Percentiles rank a stretch among this genome's conserved stretches.
These are phyloP conservation scores for Phytopythium cucurbitacearum DNA, from an alignment of 352 stramenopile species.

Conservation along the genomic window DNA sequence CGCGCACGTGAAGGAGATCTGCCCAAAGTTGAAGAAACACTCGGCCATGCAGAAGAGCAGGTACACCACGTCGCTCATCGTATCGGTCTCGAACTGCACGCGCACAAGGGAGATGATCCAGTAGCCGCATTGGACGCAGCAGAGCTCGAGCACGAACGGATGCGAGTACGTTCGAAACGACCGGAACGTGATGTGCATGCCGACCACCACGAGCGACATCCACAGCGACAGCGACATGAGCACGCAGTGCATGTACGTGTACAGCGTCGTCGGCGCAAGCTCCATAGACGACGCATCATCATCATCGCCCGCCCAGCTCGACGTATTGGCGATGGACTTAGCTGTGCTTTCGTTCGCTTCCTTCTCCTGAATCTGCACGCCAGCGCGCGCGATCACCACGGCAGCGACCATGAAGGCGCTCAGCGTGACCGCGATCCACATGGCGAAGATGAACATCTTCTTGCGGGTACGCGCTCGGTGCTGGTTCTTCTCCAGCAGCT, in stretches of 20 bases:
- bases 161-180: conserved; percentile 75
- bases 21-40: conserved; percentile 75
- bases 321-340: conserved; percentile 4
- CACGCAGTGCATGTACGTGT: conserved; percentile 69
- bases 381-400: conserved; percentile 50
- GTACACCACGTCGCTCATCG: conserved; percentile 42
- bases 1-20: conserved; percentile 76
- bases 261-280: conserved; percentile 10
- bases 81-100: conserved; percentile 43
- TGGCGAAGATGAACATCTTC: conserved; percentile 55
- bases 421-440: conserved; percentile 54
- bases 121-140: conserved; percentile 63
- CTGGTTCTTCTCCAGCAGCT: conserved; percentile 49
- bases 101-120: conserved; percentile 65
- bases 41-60: conserved; percentile 67
- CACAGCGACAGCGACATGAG: conserved; percentile 73
- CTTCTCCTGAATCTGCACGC: conserved; percentile 34
- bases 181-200: conserved; percentile 68
- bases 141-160: conserved; percentile 63
- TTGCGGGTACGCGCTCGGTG: conserved; percentile 46
- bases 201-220: conserved; percentile 73
- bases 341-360: conserved; percentile 1
- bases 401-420: conserved; percentile 54
- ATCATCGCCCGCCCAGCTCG: neutral
- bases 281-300: conserved; percentile 4